phyloP scores from a whole-genome alignment of 192 early-diverging fungal species.

The Allomyces arbusculus region DNA sequence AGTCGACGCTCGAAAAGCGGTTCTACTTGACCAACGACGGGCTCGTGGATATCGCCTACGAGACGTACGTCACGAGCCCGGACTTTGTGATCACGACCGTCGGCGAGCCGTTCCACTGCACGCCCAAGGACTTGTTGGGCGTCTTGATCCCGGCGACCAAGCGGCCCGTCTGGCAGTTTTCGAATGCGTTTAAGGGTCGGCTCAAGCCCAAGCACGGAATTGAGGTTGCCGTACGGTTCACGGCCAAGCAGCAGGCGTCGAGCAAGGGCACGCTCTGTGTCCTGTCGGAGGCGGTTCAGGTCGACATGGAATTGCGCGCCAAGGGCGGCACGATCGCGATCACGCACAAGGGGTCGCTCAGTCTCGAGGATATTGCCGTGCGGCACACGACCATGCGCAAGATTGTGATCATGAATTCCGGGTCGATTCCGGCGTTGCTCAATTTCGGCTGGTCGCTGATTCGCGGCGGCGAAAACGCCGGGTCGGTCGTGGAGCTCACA shows the following conservation, averaged over 20 bases:
- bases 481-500: slow-evolving; percentile 14
- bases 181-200: neutral
- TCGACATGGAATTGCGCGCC: slow-evolving; percentile 21
- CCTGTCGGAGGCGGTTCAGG: slow-evolving; percentile 21
- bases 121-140: slow-evolving; percentile 5
- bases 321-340: slow-evolving; percentile 36
- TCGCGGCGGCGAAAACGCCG: slow-evolving; percentile 24
- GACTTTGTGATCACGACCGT: slow-evolving; percentile 23
- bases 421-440: slow-evolving; percentile 31
- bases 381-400: slow-evolving; percentile 30
- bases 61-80: slow-evolving; percentile 18
- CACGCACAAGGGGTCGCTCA: slow-evolving; percentile 30
- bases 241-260: slow-evolving; percentile 17
- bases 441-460: slow-evolving; percentile 29
- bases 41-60: slow-evolving; percentile 25
- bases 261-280: slow-evolving; percentile 22
- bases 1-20: slow-evolving; percentile 29
- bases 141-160: slow-evolving; percentile 7
- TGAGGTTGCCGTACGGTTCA: slow-evolving; percentile 24
- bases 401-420: slow-evolving; percentile 23
- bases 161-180: slow-evolving; percentile 2
- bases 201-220: slow-evolving; percentile 9
- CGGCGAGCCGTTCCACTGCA: slow-evolving; percentile 19
- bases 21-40: slow-evolving; percentile 33
- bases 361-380: slow-evolving; percentile 38